A percentile compares a stretch with the other conserved stretches of the same genome.
Conservation (phyloP, 768 basidiomycete genomes). For the Leucocoprinus birnbaumii region DNA sequence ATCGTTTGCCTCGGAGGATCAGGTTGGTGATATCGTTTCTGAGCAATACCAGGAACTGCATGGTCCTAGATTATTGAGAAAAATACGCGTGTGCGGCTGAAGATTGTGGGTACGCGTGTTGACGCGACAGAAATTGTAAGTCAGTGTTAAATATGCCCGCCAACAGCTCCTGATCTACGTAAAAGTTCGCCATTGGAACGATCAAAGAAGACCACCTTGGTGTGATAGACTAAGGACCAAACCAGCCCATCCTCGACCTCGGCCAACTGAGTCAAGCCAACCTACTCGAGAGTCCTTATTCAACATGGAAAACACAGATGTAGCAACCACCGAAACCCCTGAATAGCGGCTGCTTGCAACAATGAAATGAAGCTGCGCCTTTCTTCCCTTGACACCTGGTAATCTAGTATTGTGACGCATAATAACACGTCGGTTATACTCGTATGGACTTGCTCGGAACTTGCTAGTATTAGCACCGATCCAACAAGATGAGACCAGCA, state of each 20-base stretch:
- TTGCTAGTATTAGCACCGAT: too few relatives aligned
- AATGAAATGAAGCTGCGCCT: too few relatives aligned
- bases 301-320: too few relatives aligned
- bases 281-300: too few relatives aligned
- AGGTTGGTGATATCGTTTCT: constrained; percentile 40
- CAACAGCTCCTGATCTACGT: not conserved
- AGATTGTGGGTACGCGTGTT: constrained; percentile 97
- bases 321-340: too few relatives aligned
- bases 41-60: not conserved
- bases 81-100: constrained; percentile 87
- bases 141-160: constrained; percentile 8
- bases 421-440: too few relatives aligned
- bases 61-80: constrained; percentile 80
- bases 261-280: not conserved
- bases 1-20: constrained; percentile 88
- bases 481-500: too few relatives aligned
- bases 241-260: not conserved
- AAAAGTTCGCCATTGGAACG: constrained; percentile 98
- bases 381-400: too few relatives aligned
- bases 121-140: constrained; percentile 97
- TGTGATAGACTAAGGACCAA: constrained; percentile 69
- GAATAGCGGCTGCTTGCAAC: too few relatives aligned
- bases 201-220: constrained; percentile 99
- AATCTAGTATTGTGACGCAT: too few relatives aligned
- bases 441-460: too few relatives aligned